These are phyloP conservation scores for Hypoxylon sp. DNA, from an alignment of 2,329 filamentous ascomycete species.

Conservation along the genomic window DNA sequence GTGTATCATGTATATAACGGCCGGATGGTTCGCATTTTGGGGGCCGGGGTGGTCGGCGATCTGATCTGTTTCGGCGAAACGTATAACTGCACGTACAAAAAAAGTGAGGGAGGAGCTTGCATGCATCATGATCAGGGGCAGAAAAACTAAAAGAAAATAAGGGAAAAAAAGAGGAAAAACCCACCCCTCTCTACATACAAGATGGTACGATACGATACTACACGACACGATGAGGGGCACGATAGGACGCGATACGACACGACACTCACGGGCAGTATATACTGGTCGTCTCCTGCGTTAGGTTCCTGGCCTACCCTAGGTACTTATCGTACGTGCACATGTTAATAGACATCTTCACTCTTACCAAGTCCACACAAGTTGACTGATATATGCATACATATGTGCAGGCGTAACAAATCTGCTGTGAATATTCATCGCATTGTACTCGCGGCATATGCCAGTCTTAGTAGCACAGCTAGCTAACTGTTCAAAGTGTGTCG, in stretches of 20 bases:
- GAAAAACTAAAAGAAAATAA: too few relatives aligned
- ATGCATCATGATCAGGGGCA: too few relatives aligned
- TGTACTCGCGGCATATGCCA: not conserved
- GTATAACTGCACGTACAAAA: not conserved
- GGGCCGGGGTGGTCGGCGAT: not conserved
- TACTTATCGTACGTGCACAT: not conserved
- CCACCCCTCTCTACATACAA: not conserved
- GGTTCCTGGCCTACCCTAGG: too few relatives aligned
- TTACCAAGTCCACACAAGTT: not conserved
- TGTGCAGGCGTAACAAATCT: too few relatives aligned
- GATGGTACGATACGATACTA: too few relatives aligned
- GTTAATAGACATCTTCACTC: conserved; percentile 1
- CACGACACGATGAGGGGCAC: too few relatives aligned
- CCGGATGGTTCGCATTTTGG: not conserved
- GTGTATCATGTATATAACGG: too few relatives aligned
- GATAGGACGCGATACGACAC: too few relatives aligned
- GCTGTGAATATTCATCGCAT: too few relatives aligned
- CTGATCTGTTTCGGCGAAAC: not conserved
- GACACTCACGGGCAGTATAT: not conserved
- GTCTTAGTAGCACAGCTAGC: too few relatives aligned
- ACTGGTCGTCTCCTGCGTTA: not conserved
- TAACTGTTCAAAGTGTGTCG: too few relatives aligned
- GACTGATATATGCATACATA: not conserved
- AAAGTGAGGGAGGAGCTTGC: not conserved
- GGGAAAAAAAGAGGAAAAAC: not conserved